Base-by-base conservation (phyloP, 306 rosid species). In the Alnus rubra region DNA sequence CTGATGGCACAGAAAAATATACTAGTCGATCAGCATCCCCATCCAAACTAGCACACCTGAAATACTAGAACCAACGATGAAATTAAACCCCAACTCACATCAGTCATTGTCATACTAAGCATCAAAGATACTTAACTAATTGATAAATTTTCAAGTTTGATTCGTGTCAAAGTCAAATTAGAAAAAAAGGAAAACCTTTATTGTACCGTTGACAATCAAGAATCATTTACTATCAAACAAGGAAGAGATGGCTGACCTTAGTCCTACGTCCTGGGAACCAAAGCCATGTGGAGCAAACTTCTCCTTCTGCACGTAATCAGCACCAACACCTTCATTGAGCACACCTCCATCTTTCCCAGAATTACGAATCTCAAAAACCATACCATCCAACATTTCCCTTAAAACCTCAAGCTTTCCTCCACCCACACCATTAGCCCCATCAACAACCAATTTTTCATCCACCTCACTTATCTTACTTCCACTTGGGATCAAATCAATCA, bases 241-340 rank as follows among this genome's bases (percentile, higher is more conserved):
- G 81, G 59, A 75, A 74, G 77, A 56, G 51, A 85, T 63, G 39
- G 74, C 96, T 83, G 79, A 95, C 98, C 98, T 92, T 77, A 78
- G 79, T 78, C 94, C 94, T 33, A 86, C 79, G 31, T 95, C 96
- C 59, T 86, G 82, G 16, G 92, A 82, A 77, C 90, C 87, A 88
- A 95, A 91, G 39, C 90, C 81, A 71, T 42, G 71, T 0, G 98
- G 97, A 82, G 82, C 89, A 67, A 87, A 86, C 89, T 93, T 95
- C 89, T 95, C 98, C 86, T 95, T 95, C 86, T 95, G 98, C 90
- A 92, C 98, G 80, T 83, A 93, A 90, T 92, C 98, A 73, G 98
- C 98, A 55, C 98, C 98, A 37, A 91, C 98, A 59, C 97, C 97
- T 71, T 95, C 98, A 79, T 95, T 95, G 65, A 93, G 87, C 39